phyloP scores from a whole-genome alignment of 768 basidiomycete genomes.

The Lactarius sp. region DNA sequence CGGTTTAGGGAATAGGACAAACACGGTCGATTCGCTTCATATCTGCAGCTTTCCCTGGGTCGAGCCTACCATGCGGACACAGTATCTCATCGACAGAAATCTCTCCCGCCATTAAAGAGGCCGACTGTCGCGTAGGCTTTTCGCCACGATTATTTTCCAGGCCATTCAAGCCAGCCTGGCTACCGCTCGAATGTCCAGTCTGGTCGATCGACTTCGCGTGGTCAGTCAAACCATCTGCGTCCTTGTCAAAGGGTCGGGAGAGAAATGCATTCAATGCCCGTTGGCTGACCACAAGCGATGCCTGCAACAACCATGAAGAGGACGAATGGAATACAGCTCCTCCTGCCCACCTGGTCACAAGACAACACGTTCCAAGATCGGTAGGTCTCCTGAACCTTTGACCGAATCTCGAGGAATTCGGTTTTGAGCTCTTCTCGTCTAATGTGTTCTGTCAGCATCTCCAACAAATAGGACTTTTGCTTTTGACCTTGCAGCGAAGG shows the following conservation, averaged over 20 bases:
- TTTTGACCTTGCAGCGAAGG: slow-evolving; percentile 45
- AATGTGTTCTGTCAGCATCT: slow-evolving; percentile 10
- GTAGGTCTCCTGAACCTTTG: slow-evolving; percentile 57
- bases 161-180: slow-evolving; percentile 7
- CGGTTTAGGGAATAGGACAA: slow-evolving; percentile 19
- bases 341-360: slow-evolving; percentile 42
- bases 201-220: not conserved
- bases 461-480: not conserved
- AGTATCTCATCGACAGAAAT: slow-evolving; percentile 43
- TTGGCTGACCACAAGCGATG: slow-evolving; percentile 55
- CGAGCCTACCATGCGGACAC: slow-evolving; percentile 57
- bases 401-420: slow-evolving; percentile 47
- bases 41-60: slow-evolving; percentile 51
- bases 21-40: slow-evolving; percentile 71
- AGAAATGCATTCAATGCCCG: slow-evolving; percentile 49
- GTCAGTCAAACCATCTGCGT: not conserved
- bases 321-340: not conserved
- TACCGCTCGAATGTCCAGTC: not conserved
- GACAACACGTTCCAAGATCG: slow-evolving; percentile 52
- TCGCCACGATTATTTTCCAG: not conserved
- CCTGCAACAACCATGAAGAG: slow-evolving; percentile 33
- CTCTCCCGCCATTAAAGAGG: slow-evolving; percentile 37
- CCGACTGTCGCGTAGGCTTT: not conserved
- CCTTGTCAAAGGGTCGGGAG: slow-evolving; percentile 14
- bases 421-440: slow-evolving; percentile 43